Base-by-base conservation (phyloP, 352 stramenopile genomes). In the Globisporangium mamillatum region DNA sequence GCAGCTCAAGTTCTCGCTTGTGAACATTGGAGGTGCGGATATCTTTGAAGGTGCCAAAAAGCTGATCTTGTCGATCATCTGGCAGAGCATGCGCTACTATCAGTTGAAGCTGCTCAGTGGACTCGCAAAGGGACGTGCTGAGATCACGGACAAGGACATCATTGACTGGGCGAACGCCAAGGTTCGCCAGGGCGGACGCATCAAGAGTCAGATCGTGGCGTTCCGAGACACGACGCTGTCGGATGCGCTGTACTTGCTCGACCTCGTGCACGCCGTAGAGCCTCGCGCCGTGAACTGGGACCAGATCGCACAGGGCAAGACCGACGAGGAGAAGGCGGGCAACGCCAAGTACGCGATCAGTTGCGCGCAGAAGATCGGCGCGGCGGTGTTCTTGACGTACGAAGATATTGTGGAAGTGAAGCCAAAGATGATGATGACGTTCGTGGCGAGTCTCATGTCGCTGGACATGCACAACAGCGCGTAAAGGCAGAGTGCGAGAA, bases 361-460 rank as follows among this genome's bases (percentile, higher is more conserved):
- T 71, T 95, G 93, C 64, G 92, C 92, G 41, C 88, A 96, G 62
- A 98, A 98, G 80, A 96, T 98, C 55, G 92, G 92, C 22, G 93
- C 92, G 10, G 81, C 81, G 18, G 90, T 98, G n/a, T 98, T 98
- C 71, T 70, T 98, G 10, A 97, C 91, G 48, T 96, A 92, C 68
- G 93, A 98, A 72, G 93, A 98, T 70, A 98, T 98, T 68, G 88
- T 98, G 38, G 91, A 98, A 74, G 92, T 97, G 65, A 97, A 97
- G 79, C 85, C 84, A 44, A 97, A 97, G 83, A 97, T 97, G 90
- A 94, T 97, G 71, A 92, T 97, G 81, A 94, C 85, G 9, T 94
- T 93, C 63, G 84, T 97, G 18, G 90, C 90, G 18, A 90, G 84
- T 60, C 78, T 97, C 64, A 94, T 94, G 88, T 78, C 82, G 54